Base-by-base conservation (phyloP, 2,329 filamentous ascomycete species). In the Chaetomium sp. region DNA sequence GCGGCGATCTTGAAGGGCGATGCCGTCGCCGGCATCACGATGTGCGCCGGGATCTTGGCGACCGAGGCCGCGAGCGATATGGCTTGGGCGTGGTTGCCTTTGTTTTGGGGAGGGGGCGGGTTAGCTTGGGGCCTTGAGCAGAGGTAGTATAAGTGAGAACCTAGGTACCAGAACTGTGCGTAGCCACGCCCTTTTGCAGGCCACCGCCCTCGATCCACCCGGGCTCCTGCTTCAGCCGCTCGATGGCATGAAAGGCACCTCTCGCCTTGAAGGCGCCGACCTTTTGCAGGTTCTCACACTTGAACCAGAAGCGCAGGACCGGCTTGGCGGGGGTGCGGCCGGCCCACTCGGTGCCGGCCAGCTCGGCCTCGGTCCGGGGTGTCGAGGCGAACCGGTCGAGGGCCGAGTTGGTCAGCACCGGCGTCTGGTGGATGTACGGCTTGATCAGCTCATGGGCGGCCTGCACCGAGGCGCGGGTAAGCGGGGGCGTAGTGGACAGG, bases 61-160 rank as follows among this genome's bases (percentile, higher is more conserved):
- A 88, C 88, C 21, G 82, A 83, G 2, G 94, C 93, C 0, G 94
- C 94, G 58, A 97, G 88, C 1, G 94, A 87, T 63, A 98, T 87
- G 1, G 95, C 94, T 81, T 97, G 93, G 0, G 94, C 94, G 75
- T 98, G 95, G 78, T 98, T 98, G 65, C 94, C 93, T 25, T n/a
- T n/a, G n/a, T n/a, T n/a, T n/a, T n/a, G n/a, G n/a, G n/a, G n/a
- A n/a, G 50, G 55, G 35, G 9, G 12, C 5, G 12, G 49, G 9
- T 50, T 27, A 25, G 29, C 13, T 42, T 13, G 47, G 33, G 9
- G 4, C 29, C 49, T 53, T 12, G 21, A 19, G 6, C 16, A 3
- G 12, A 19, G 4, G 4, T 2, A 38, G 12, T 16, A 38, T 38
- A 19, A 47, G 42, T 21, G 35, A 54, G 16, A 53, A 74, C 74